Percentiles rank a stretch among this genome's conserved stretches.
These are phyloP conservation scores for Aureobasidium sp. DNA, from an alignment of 2,329 filamentous ascomycete species.

Conservation along the genomic window DNA sequence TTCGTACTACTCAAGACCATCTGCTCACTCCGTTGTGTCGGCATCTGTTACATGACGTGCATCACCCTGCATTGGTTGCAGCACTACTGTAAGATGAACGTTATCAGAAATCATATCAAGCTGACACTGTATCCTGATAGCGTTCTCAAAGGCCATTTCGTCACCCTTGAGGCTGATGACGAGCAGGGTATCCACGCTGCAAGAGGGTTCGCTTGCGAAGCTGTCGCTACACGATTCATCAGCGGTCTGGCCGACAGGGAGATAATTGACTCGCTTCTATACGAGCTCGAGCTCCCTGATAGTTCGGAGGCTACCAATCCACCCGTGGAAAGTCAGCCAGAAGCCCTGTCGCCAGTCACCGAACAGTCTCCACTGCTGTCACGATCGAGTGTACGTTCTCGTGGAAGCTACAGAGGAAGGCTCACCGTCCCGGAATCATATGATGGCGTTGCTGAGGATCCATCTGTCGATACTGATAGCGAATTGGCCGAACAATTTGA, in stretches of 20 bases:
- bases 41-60: constrained; percentile 54
- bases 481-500: constrained; percentile 66
- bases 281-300: constrained; percentile 50
- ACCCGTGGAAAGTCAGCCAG: background rate
- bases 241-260: constrained; percentile 63
- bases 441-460: background rate
- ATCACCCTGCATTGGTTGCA: constrained; percentile 62
- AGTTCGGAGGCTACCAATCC: background rate
- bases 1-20: constrained; percentile 54
- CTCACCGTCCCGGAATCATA: background rate
- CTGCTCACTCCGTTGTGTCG: constrained; percentile 54
- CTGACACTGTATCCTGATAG: constrained; percentile 32
- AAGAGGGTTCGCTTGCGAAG: constrained; percentile 67
- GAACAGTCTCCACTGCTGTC: background rate
- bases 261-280: constrained; percentile 64
- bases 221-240: constrained; percentile 72
- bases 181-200: constrained; percentile 59
- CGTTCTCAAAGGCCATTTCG: constrained; percentile 67
- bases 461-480: background rate
- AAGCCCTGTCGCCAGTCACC: background rate
- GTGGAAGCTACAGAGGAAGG: constrained; percentile 1
- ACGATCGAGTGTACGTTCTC: background rate
- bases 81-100: constrained; percentile 52
- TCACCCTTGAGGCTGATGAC: constrained; percentile 49
- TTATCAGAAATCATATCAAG: background rate